Evolutionary conservation across 1,139 yeast species (phyloP), one percentile per base, ranked within the genome.

Genomic region (Insectozyma bohioensis): DNA sequence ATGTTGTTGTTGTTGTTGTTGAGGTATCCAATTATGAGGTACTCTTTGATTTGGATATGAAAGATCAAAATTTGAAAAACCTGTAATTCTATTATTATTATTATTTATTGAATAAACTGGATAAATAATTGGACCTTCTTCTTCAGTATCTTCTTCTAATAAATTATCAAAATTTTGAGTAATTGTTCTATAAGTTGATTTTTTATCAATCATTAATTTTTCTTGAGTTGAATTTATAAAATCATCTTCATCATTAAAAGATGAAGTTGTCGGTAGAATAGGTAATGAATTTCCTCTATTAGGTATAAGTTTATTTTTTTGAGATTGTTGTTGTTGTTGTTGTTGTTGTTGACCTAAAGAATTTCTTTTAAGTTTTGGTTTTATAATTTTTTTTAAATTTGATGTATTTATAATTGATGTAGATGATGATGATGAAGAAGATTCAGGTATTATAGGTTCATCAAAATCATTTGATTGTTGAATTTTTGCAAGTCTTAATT

Each of bases 61-160:
- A n/a, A n/a, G n/a, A n/a, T n/a, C n/a, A n/a, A n/a, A n/a, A n/a
- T n/a, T n/a, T n/a, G n/a, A n/a, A n/a, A n/a, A n/a, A n/a, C n/a
- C n/a, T n/a, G n/a, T n/a, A n/a, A n/a, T n/a, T n/a, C n/a, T n/a
- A n/a, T n/a, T n/a, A 24, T 28, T 49, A 20, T n/a, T n/a, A n/a
- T n/a, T n/a, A n/a, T n/a, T n/a, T n/a, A 62, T 49, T 10, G 64
- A 53, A 41, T 67, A 67, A 10, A 66, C 63, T 1, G 72, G 72
- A 34, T 64, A 67, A 9, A 66, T 60, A 35, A 67, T 63, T 19
- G 62, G 49, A 16, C 45, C 37, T 20, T 51, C 53, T 24, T 34
- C 39, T 10, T 31, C 35, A 35, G 52, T 39, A 37, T 52, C 36
- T 33, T 51, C 26, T 12, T 42, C 48, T 20, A 49, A 45, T 36